Conservation (phyloP, 1,139 yeast species). For the Torulaspora pretoriensis region DNA sequence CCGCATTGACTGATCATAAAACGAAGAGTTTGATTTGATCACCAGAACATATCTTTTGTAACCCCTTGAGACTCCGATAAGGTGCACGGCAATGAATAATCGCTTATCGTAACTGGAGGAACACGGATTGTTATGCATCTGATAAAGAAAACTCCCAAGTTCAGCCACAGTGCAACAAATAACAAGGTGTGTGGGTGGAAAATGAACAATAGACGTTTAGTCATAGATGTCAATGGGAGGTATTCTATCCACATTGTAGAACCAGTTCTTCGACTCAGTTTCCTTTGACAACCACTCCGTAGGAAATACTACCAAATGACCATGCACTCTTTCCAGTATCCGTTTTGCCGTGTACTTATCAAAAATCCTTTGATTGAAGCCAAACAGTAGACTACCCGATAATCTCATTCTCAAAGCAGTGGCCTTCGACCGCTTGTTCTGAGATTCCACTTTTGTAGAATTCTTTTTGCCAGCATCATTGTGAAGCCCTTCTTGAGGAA, state of each 20-base stretch:
- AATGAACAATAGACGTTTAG: slow-evolving; percentile 30
- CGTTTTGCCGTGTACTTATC: slow-evolving; percentile 76
- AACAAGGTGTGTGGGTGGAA: not conserved
- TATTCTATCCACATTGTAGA: slow-evolving; percentile 84
- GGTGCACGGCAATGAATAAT: not conserved
- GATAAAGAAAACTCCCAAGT: no score
- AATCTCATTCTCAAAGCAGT: slow-evolving; percentile 29
- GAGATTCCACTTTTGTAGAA: slow-evolving; percentile 8
- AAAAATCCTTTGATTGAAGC: slow-evolving; percentile 49
- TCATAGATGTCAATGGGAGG: slow-evolving; percentile 96
- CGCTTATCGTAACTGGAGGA: not conserved
- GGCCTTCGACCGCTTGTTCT: slow-evolving; percentile 16
- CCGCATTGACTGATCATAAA: no score
- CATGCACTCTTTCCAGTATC: slow-evolving; percentile 70
- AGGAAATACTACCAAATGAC: slow-evolving; percentile 87
- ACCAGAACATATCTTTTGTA: no score
- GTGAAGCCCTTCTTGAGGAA: slow-evolving; percentile 14
- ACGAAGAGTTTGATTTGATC: not conserved
- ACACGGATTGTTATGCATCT: not conserved
- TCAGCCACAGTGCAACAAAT: no score
- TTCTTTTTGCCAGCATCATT: slow-evolving; percentile 3
- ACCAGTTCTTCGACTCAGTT: slow-evolving; percentile 89
- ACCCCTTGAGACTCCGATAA: not conserved
- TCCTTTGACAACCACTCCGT: slow-evolving; percentile 86
- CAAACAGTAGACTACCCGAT: slow-evolving; percentile 31